Evolutionary conservation across 2,329 filamentous ascomycete species (phyloP).

Genomic region (Plenodomus biglobosus): DNA sequence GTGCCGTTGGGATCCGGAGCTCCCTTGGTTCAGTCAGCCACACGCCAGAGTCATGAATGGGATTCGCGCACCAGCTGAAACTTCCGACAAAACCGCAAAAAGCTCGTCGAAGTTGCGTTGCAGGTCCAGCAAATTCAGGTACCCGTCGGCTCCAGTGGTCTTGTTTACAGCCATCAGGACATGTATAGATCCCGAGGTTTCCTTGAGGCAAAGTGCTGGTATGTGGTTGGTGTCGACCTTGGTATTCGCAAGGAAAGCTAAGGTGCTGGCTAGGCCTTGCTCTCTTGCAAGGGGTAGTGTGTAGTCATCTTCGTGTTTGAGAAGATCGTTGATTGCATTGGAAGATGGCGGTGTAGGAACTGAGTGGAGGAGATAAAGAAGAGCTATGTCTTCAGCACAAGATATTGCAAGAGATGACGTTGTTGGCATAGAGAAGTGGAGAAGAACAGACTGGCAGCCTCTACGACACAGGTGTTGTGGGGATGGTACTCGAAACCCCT

Average conservation of each 20-base stretch:
- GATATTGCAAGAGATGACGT: not conserved
- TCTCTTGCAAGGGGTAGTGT: conserved; percentile 1
- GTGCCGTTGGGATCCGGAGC: not conserved
- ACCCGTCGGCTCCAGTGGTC: not conserved
- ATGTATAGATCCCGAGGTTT: conserved; percentile 1
- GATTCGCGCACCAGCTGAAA: conserved; percentile 3
- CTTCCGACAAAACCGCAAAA: not conserved
- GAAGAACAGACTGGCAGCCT: not conserved
- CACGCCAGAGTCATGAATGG: not conserved
- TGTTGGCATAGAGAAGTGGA: not conserved
- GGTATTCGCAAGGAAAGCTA: conserved; percentile 8
- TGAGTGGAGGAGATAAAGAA: not conserved
- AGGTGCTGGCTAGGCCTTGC: conserved; percentile 1
- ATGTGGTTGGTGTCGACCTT: conserved; percentile 8
- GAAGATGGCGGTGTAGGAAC: not conserved
- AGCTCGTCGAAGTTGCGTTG: conserved; percentile 2
- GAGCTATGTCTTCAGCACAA: not conserved
- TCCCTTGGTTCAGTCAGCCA: not conserved
- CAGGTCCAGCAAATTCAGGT: not conserved
- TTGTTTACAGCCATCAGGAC: conserved; percentile 10
- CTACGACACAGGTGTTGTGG: not conserved
- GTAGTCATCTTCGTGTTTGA: conserved; percentile 1
- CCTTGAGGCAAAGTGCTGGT: conserved; percentile 9
- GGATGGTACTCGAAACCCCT: too few species aligned
- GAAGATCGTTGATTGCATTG: not conserved